These are phyloP conservation scores for Ampelomyces quisqualis DNA, from an alignment of 2,329 filamentous ascomycete species.

Conservation along the genomic window DNA sequence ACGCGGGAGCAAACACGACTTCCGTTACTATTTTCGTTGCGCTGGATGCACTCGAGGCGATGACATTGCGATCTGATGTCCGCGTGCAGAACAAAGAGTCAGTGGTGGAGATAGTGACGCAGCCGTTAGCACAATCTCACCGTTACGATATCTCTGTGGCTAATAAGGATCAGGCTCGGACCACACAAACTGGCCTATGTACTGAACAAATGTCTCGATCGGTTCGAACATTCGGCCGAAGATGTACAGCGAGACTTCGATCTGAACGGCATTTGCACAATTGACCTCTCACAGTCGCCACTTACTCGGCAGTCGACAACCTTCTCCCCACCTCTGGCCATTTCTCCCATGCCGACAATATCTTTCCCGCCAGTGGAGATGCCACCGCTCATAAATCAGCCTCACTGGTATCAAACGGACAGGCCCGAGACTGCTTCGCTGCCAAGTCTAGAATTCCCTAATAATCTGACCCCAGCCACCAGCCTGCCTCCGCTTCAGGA, in stretches of 20 bases:
- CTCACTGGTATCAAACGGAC: slow-evolving; percentile 1
- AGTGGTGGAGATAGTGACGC: slow-evolving; percentile 39
- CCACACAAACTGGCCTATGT: slow-evolving; percentile 36
- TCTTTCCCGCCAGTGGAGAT: not conserved
- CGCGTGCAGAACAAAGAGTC: slow-evolving; percentile 31
- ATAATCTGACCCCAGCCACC: not conserved
- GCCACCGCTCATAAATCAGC: slow-evolving; percentile 1
- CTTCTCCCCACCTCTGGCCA: not conserved
- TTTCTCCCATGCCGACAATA: not conserved
- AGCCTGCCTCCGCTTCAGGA: not conserved
- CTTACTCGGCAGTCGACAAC: no score
- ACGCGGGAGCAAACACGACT: slow-evolving; percentile 6
- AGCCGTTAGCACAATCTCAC: slow-evolving; percentile 27
- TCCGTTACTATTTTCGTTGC: slow-evolving; percentile 37
- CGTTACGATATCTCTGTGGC: not conserved
- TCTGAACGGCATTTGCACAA: not conserved
- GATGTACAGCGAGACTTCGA: slow-evolving; percentile 10
- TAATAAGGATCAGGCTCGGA: slow-evolving; percentile 28
- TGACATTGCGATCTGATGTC: slow-evolving; percentile 36
- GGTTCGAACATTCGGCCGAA: slow-evolving; percentile 24
- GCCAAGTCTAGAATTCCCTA: not conserved
- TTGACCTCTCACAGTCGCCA: not conserved
- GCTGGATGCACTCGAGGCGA: slow-evolving; percentile 36
- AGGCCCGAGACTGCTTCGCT: not conserved
- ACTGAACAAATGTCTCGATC: slow-evolving; percentile 33